Evolutionary conservation across 768 basidiomycete species (phyloP).

Genomic region (Boletus sp.): DNA sequence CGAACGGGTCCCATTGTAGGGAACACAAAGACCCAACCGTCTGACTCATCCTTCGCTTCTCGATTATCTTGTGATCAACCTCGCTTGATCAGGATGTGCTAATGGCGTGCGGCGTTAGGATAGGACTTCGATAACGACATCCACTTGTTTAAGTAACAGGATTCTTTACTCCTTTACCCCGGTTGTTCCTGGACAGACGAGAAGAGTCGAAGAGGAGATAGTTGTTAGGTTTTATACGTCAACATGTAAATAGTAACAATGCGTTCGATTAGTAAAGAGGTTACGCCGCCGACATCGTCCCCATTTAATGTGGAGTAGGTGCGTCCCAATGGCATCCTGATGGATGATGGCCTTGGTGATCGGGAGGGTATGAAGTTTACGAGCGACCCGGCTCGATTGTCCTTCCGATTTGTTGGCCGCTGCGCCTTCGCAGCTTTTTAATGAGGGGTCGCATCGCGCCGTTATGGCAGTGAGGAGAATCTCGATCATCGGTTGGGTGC

Average conservation of each 20-base stretch:
- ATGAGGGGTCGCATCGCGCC: constrained; percentile 10
- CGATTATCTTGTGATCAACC: constrained; percentile 94
- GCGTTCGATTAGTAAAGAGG: constrained; percentile 91
- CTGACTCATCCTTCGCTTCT: constrained; percentile 12
- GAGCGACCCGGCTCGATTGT: background rate
- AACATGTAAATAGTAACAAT: constrained; percentile 58
- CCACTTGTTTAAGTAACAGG: constrained; percentile 74
- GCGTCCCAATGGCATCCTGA: constrained; percentile 63
- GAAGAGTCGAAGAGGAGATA: background rate
- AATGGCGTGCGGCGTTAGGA: constrained; percentile 78
- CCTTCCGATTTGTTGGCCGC: constrained; percentile 6
- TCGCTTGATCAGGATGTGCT: constrained; percentile 94
- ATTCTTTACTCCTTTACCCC: constrained; percentile 10
- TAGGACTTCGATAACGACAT: constrained; percentile 93
- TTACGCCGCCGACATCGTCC: constrained; percentile 92
- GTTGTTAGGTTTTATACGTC: constrained; percentile 12
- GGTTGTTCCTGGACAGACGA: background rate
- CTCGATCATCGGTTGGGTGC: constrained; percentile 1
- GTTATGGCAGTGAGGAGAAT: constrained; percentile 3
- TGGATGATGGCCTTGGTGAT: constrained; percentile 68
- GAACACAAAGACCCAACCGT: background rate
- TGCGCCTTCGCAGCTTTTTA: constrained; percentile 15
- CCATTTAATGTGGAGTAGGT: constrained; percentile 97
- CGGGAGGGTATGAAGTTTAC: constrained; percentile 84
- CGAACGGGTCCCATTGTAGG: background rate